Conservation (phyloP, 1,284 basidiomycete species). For the Ganoderma boninense region DNA sequence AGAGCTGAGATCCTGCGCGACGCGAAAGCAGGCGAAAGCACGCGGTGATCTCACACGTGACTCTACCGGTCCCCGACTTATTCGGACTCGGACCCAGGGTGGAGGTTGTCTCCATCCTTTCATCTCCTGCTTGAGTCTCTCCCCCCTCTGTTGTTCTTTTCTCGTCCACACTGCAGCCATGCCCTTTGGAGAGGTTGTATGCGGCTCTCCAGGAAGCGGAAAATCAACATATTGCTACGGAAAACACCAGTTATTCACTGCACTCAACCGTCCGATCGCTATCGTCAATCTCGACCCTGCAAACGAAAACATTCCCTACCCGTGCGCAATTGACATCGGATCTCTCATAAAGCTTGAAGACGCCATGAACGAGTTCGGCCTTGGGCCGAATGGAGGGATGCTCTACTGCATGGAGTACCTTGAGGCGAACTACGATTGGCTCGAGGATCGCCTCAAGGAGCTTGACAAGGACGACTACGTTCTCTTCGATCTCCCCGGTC, state of each 20-base stretch:
- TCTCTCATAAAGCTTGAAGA: slow-evolving; percentile 89
- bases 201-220: slow-evolving; percentile 92
- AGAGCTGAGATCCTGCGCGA: not conserved
- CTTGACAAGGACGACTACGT: slow-evolving; percentile 83
- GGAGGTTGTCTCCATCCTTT: not conserved
- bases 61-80: not conserved
- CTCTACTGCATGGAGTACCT: slow-evolving; percentile 98
- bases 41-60: slow-evolving; percentile 1
- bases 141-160: not conserved
- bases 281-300: slow-evolving; percentile 98
- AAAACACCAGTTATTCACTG: slow-evolving; percentile 91
- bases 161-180: slow-evolving; percentile 46
- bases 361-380: slow-evolving; percentile 85
- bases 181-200: slow-evolving; percentile 90
- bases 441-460: slow-evolving; percentile 77
- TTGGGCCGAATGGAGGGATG: slow-evolving; percentile 98
- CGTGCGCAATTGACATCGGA: slow-evolving; percentile 88
- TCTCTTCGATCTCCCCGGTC: slow-evolving; percentile 96
- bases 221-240: slow-evolving; percentile 96
- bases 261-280: slow-evolving; percentile 85
- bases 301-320: slow-evolving; percentile 90
- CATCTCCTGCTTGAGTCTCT: not conserved
- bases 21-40: not conserved
- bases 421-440: slow-evolving; percentile 96
- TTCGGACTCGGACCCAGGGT: not conserved